phyloP scores from a whole-genome alignment of 192 early-diverging fungal species.

The Piromyces sp. region DNA sequence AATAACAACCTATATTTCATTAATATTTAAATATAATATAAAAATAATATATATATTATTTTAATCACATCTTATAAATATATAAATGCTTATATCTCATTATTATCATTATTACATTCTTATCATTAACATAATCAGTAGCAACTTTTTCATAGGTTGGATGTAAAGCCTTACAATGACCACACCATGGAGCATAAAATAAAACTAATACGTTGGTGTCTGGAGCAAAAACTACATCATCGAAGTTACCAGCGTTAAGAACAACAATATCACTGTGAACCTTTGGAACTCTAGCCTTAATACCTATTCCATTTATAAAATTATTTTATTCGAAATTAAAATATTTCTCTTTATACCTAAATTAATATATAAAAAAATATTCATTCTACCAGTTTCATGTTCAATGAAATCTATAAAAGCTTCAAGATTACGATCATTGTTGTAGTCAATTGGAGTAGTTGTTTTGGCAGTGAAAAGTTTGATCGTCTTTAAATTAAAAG shows the following conservation, averaged over 20 bases:
- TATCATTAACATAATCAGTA: constrained; percentile 54
- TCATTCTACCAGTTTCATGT: constrained; percentile 51
- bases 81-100: too few species aligned
- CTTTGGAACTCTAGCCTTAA: constrained; percentile 55
- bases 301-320: constrained; percentile 7
- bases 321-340: too few species aligned
- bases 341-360: too few species aligned
- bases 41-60: too few species aligned
- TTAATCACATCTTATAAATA: too few species aligned
- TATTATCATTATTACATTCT: constrained; percentile 24
- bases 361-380: too few species aligned
- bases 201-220: constrained; percentile 65
- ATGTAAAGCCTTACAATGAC: constrained; percentile 18
- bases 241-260: constrained; percentile 59
- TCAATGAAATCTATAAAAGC: constrained; percentile 53
- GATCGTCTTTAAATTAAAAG: neutral
- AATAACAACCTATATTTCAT: constrained; percentile 34
- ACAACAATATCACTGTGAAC: constrained; percentile 39
- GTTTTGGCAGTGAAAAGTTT: constrained; percentile 52
- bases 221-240: constrained; percentile 49
- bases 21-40: too few species aligned
- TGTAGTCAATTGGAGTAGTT: constrained; percentile 59
- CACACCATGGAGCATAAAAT: constrained; percentile 84
- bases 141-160: constrained; percentile 85
- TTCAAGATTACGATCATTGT: constrained; percentile 65